phyloP scores from a whole-genome alignment of 495 filamentous ascomycete genomes.

The Penicillium cinerascens region DNA sequence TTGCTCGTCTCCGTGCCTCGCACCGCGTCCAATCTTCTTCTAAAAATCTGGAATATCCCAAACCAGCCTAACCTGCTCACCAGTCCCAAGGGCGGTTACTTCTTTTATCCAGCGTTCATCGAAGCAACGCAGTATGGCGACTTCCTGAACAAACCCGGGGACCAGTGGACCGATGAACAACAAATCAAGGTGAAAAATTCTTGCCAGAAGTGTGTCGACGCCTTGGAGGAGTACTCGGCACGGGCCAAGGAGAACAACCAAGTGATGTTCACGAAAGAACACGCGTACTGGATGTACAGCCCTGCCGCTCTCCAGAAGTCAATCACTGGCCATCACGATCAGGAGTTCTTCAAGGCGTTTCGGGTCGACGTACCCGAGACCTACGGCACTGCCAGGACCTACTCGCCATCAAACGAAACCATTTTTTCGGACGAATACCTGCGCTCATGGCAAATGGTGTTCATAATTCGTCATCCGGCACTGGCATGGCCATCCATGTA shows the following conservation, averaged over 20 bases:
- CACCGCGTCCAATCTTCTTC: conserved; percentile 41
- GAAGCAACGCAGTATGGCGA: background rate
- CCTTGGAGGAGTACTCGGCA: conserved; percentile 24
- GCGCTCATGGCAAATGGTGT: conserved; percentile 31
- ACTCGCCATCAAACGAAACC: conserved; percentile 33
- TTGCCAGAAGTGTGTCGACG: conserved; percentile 23
- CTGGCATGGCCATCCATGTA: conserved; percentile 36
- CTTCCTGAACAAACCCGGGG: conserved; percentile 14
- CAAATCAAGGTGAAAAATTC: conserved; percentile 6
- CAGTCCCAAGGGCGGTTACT: conserved; percentile 36
- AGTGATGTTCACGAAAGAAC: conserved; percentile 42
- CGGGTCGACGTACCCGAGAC: background rate
- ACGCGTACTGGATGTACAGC: conserved; percentile 25
- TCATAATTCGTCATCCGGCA: conserved; percentile 44
- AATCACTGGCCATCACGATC: background rate
- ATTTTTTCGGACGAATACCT: conserved; percentile 39
- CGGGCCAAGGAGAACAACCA: conserved; percentile 20
- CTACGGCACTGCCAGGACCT: conserved; percentile 14
- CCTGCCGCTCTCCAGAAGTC: conserved; percentile 8
- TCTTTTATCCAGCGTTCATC: conserved; percentile 24
- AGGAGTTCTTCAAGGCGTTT: conserved; percentile 1
- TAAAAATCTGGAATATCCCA: conserved; percentile 34
- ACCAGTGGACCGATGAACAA: conserved; percentile 28
- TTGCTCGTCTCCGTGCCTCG: conserved; percentile 32
- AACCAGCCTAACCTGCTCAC: conserved; percentile 35